phyloP scores from a whole-genome alignment of 2,329 filamentous ascomycete genomes.

The Ophiosphaerella narmari region DNA sequence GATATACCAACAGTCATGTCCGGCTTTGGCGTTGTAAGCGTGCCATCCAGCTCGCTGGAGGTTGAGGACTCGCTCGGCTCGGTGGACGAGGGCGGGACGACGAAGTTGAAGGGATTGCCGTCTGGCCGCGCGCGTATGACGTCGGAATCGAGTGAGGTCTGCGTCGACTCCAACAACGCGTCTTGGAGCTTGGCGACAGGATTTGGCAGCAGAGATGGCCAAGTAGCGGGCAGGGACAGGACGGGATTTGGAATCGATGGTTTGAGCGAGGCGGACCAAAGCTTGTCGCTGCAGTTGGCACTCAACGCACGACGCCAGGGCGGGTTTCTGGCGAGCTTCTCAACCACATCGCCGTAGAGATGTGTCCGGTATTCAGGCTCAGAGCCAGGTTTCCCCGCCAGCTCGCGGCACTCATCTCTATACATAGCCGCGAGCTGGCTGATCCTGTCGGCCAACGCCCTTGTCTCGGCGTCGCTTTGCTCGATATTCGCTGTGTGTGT shows the following conservation, averaged over 20 bases:
- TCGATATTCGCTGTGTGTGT: no score
- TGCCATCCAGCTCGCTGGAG: background rate
- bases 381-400: constrained; percentile 4
- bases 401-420: constrained; percentile 2
- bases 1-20: constrained; percentile 12
- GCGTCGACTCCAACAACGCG: background rate
- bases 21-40: constrained; percentile 8
- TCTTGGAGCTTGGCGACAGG: background rate
- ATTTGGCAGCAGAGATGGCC: background rate
- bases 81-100: background rate
- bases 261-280: constrained; percentile 1
- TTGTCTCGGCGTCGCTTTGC: background rate
- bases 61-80: constrained; percentile 6
- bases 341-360: constrained; percentile 1
- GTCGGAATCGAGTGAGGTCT: background rate
- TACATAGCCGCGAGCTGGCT: constrained; percentile 1
- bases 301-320: background rate
- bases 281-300: constrained; percentile 4
- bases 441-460: background rate
- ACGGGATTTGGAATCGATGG: background rate
- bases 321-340: constrained; percentile 1
- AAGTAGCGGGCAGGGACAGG: no score
- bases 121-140: background rate
- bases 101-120: constrained; percentile 1
- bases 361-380: constrained; percentile 6